phyloP scores from a whole-genome alignment of 2,329 filamentous ascomycete species.

The Cladosporium colombiae region DNA sequence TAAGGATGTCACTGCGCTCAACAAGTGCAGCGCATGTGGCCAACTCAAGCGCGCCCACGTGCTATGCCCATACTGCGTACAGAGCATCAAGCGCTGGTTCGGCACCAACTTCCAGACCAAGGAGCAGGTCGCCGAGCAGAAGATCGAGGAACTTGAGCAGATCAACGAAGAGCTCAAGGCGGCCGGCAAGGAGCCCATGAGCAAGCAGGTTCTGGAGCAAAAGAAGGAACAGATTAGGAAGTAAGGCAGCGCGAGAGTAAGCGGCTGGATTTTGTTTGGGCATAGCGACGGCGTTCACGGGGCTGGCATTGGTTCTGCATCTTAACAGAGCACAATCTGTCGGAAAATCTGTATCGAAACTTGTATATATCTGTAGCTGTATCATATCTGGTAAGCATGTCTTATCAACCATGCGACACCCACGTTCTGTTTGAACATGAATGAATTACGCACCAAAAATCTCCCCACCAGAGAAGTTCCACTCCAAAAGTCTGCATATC shows the following conservation, averaged over 20 bases:
- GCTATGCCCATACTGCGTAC: slow-evolving; percentile 82
- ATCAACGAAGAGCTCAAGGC: slow-evolving; percentile 30
- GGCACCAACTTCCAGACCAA: slow-evolving; percentile 38
- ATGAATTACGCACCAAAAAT: slow-evolving; percentile 10
- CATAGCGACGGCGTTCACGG: slow-evolving; percentile 20
- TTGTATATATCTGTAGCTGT: slow-evolving; percentile 16
- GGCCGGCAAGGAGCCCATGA: slow-evolving; percentile 27
- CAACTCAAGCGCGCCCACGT: slow-evolving; percentile 84
- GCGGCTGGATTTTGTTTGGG: slow-evolving; percentile 12
- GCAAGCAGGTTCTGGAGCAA: slow-evolving; percentile 24
- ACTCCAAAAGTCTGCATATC: slow-evolving; percentile 16
- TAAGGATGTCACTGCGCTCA: slow-evolving; percentile 84
- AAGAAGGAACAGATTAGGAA: slow-evolving; percentile 28
- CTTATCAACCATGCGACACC: slow-evolving; percentile 12
- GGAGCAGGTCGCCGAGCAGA: slow-evolving; percentile 27
- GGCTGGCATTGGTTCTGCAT: slow-evolving; percentile 9
- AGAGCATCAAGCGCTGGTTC: slow-evolving; percentile 53
- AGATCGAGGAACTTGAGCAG: slow-evolving; percentile 28
- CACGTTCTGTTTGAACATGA: slow-evolving; percentile 14
- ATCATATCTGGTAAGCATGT: neutral
- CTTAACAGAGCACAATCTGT: slow-evolving; percentile 9
- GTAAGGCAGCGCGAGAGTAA: slow-evolving; percentile 20
- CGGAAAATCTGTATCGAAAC: slow-evolving; percentile 9
- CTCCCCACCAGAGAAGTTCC: slow-evolving; percentile 4
- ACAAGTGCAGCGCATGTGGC: slow-evolving; percentile 87